Evolutionary conservation across 2,329 filamentous ascomycete species (phyloP).

Genomic region (Hysterium pulicare): DNA sequence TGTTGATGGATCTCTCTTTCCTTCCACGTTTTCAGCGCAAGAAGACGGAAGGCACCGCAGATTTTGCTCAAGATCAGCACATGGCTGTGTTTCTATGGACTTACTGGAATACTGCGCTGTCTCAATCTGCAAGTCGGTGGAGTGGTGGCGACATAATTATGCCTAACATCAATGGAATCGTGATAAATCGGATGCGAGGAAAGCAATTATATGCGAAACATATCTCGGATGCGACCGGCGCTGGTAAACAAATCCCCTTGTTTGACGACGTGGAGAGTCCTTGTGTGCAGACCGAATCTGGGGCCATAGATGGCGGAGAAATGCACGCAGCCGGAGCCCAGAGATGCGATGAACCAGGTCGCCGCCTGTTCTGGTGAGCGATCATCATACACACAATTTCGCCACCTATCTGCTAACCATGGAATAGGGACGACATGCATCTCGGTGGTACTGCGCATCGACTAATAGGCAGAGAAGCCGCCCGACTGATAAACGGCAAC

Average conservation of each 20-base stretch:
- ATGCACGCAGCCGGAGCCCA: slow-evolving; percentile 26
- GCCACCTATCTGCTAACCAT: slow-evolving; percentile 28
- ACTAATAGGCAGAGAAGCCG: slow-evolving; percentile 36
- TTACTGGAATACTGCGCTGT: slow-evolving; percentile 36
- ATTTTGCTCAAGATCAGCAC: slow-evolving; percentile 33
- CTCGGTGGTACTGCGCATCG: slow-evolving; percentile 31
- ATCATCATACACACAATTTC: not conserved
- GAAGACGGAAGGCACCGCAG: slow-evolving; percentile 18
- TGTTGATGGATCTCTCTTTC: slow-evolving; percentile 34
- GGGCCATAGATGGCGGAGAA: slow-evolving; percentile 10
- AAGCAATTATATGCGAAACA: slow-evolving; percentile 30
- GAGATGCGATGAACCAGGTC: slow-evolving; percentile 28
- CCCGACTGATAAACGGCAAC: slow-evolving; percentile 29
- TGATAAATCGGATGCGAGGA: slow-evolving; percentile 32
- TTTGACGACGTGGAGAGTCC: slow-evolving; percentile 33
- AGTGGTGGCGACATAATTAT: slow-evolving; percentile 28
- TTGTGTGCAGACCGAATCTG: slow-evolving; percentile 21
- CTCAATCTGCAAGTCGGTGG: slow-evolving; percentile 27
- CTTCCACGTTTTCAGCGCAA: slow-evolving; percentile 29
- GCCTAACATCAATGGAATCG: slow-evolving; percentile 30
- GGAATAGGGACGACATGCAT: slow-evolving; percentile 33
- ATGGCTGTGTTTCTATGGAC: slow-evolving; percentile 28
- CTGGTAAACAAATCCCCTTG: slow-evolving; percentile 27
- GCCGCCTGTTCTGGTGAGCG: slow-evolving; percentile 36
- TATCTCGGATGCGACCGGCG: slow-evolving; percentile 30